Conservation (phyloP, 2,329 filamentous ascomycete genomes). For the Fulvia fulva region DNA sequence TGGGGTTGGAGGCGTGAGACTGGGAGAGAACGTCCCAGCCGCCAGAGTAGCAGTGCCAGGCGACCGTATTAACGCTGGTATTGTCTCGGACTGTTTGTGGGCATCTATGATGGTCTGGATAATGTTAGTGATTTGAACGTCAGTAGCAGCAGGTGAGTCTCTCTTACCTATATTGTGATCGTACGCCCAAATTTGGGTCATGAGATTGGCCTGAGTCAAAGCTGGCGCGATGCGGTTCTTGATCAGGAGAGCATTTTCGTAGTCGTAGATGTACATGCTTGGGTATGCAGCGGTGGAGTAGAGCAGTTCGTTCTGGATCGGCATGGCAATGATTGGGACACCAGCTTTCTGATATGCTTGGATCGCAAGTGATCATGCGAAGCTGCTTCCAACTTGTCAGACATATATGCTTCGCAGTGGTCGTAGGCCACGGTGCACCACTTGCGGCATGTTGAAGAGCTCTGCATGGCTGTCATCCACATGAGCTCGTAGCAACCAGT, state of each 20-base stretch:
- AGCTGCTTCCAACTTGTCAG: no score
- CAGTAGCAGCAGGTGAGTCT: not conserved
- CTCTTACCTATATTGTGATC: slow-evolving; percentile 20
- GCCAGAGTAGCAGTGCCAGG: slow-evolving; percentile 23
- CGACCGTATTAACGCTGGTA: slow-evolving; percentile 17
- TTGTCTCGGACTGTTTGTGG: slow-evolving; percentile 17
- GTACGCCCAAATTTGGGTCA: slow-evolving; percentile 19
- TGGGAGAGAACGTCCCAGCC: slow-evolving; percentile 17
- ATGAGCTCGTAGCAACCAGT: no score
- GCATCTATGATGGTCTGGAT: slow-evolving; percentile 12
- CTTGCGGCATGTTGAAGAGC: no score
- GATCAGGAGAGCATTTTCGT: slow-evolving; percentile 15
- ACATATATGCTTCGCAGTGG: no score
- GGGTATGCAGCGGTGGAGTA: slow-evolving; percentile 12
- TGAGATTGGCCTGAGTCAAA: slow-evolving; percentile 11
- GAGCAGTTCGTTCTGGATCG: slow-evolving; percentile 19
- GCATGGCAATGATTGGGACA: slow-evolving; percentile 18
- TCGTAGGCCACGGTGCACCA: no score
- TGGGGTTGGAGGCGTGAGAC: slow-evolving; percentile 15
- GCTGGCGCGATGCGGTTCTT: slow-evolving; percentile 19
- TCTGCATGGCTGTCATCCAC: no score
- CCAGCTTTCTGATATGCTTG: slow-evolving; percentile 17
- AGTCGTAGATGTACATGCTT: slow-evolving; percentile 20
- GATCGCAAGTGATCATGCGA: no score
- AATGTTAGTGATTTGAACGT: not conserved